These are phyloP conservation scores for Geotrichum aggregatum DNA, from an alignment of 1,139 yeast species.

Conservation along the genomic window DNA sequence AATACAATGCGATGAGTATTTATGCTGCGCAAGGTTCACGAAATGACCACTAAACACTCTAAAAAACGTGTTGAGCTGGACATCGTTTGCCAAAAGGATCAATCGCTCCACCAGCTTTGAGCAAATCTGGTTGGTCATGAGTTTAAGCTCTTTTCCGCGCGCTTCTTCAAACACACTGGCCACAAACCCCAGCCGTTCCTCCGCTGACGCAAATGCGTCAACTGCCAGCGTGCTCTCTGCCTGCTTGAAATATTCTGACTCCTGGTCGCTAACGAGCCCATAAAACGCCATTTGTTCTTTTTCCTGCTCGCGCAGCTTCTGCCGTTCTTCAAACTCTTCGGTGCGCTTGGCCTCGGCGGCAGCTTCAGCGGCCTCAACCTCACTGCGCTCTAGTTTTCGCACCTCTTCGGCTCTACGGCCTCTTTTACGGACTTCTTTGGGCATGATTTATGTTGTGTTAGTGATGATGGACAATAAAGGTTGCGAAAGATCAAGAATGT, in stretches of 20 bases:
- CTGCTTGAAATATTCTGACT: conserved; percentile 83
- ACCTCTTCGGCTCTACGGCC: conserved; percentile 63
- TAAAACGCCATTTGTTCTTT: conserved; percentile 49
- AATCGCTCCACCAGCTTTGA: conserved; percentile 88
- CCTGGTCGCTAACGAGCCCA: conserved; percentile 80
- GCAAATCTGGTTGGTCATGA: conserved; percentile 91
- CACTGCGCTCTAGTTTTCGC: conserved; percentile 32
- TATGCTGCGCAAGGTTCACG: conserved; percentile 73
- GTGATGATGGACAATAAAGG: neutral
- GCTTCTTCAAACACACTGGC: conserved; percentile 79
- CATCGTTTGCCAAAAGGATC: conserved; percentile 60
- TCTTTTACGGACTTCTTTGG: conserved; percentile 41
- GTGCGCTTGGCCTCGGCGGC: conserved; percentile 13
- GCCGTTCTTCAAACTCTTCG: conserved; percentile 19
- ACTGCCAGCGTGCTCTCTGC: conserved; percentile 84
- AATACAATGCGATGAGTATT: conserved; percentile 88
- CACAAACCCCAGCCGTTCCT: conserved; percentile 70
- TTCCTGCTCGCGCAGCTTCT: conserved; percentile 19
- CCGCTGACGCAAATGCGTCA: conserved; percentile 70
- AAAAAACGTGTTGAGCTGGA: conserved; percentile 58
- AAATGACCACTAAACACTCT: conserved; percentile 67
- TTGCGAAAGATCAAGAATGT: neutral
- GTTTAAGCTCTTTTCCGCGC: conserved; percentile 81
- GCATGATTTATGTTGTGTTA: too few species aligned
- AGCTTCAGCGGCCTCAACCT: conserved; percentile 19